Base-by-base conservation (phyloP, 352 stramenopile genomes). In the Pythium sp. region DNA sequence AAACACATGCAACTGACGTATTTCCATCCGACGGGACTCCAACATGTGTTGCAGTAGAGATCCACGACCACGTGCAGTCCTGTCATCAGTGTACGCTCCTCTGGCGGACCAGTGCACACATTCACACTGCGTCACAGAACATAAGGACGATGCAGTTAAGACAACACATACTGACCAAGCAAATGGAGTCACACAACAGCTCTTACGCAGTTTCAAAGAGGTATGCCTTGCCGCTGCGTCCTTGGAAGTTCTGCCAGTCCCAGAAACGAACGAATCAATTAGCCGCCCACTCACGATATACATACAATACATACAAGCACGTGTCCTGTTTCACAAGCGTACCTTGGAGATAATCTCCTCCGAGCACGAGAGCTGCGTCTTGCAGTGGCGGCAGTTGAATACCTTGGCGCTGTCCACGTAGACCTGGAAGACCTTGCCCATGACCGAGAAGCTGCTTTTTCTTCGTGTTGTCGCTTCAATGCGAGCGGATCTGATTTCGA, bases 331-430 rank as follows among this genome's bases (percentile, higher is more conserved):
- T 64, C 30, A 69, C 63, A 77, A 26, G n/a, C 72, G 77, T 70
- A 92, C 94, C 76, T 98, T 98, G 32, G 93, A 98, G 64, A 98
- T 95, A 67, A 98, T 98, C 66, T 98, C 93, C 71, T 98, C 93
- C 59, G 90, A 84, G 73, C 79, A 91, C 8, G 93, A 93, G 36
- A 98, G 78, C 69, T 98, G 93, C 43, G 95, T 95, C 58, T 82
- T 79, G 75, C 95, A 98, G 38, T 97, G 81, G 65, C 77, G 84
- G 76, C 95, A 98, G 59, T 87, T 83, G 66, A 98, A 98, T 22
- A 98, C 72, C 62, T 94, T 84, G 60, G 85, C 72, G 64, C 92
- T 94, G 67, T 98, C 92, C 54, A 98, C 78, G 69, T 96, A 98
- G 47, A 94, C 81, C 82, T 97, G 90, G 69, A 94, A 94, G 67